Base-by-base conservation (phyloP, 345 rosid species). In the Populus tremula region DNA sequence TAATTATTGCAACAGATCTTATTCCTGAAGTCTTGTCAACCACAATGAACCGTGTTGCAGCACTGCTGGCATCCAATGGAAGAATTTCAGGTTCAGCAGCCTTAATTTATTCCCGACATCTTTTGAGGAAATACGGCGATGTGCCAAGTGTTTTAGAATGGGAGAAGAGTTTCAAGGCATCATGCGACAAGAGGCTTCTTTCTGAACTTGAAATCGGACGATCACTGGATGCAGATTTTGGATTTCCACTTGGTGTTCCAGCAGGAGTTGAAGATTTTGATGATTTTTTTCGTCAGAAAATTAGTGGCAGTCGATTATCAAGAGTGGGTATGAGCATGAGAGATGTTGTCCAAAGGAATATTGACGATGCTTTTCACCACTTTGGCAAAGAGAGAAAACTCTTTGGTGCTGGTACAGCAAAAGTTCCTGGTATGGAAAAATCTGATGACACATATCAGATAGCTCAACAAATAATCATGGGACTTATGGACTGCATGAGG, bases 151-250 rank as follows among this genome's bases (percentile, higher is more conserved):
- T 96, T n/a, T 69, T 86, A 71, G 96, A 94, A 80, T 96, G 98
- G 99, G 90, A 91, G 87, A 91, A 86, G 89, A 89, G 73, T 86
- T 87, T 90, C 79, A 92, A 85, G 86, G 80, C 85, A 82, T 84
- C 85, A 21, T 87, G 88, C 27, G 98, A 96, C 82, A 92, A 91
- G 86, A 88, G 97, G 79, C 89, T 94, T 65, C 75, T 91, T 69
- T 90, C 97, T 85, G 98, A 96, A 84, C 93, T 96, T 85, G 99
- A 96, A 78, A 87, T 92, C 80, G 86, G 92, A 23, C 91, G 89
- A 70, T 72, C 91, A 62, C 80, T 85, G 45, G 94, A 93, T 77
- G 91, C 89, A 43, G 99, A 93, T 79, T 87, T 86, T 72, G 97
- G 94, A 73, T 87, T 85, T 75, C 87, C 98, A 11, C 88, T 88